phyloP scores from a whole-genome alignment of 2,329 filamentous ascomycete species.

The Ophiocordyceps camponoti-leonardi region DNA sequence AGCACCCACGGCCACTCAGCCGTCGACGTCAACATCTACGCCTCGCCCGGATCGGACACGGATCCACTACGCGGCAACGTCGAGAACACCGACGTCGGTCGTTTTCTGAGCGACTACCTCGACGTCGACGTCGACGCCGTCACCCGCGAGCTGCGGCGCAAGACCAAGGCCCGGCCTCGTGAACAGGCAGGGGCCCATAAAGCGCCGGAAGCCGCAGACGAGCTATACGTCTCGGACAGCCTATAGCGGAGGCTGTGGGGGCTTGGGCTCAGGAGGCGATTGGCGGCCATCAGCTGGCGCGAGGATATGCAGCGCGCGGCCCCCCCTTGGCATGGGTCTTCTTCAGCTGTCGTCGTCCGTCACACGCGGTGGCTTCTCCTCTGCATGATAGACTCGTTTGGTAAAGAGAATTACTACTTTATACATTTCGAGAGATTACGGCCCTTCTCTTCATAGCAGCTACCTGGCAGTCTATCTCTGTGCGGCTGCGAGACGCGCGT shows the following conservation, averaged over 20 bases:
- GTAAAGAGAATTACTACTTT: neutral
- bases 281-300: neutral
- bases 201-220: neutral
- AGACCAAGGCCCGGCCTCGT: constrained; percentile 11
- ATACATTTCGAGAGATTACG: neutral
- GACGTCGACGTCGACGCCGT: constrained; percentile 62
- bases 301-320: neutral
- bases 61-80: constrained; percentile 63
- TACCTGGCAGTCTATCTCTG: no score
- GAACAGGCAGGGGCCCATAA: no score
- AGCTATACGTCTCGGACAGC: neutral
- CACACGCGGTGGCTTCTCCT: neutral
- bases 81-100: constrained; percentile 85
- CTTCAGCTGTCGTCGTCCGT: no score
- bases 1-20: constrained; percentile 83
- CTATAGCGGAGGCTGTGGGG: neutral
- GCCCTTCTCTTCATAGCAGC: neutral
- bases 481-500: no score
- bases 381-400: neutral
- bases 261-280: neutral
- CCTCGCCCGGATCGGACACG: constrained; percentile 48
- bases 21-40: constrained; percentile 94
- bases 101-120: constrained; percentile 65
- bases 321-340: no score
- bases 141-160: constrained; percentile 55